These are phyloP conservation scores for Microdochium trichocladiopsis DNA, from an alignment of 2,329 filamentous ascomycete genomes.

Conservation along the genomic window DNA sequence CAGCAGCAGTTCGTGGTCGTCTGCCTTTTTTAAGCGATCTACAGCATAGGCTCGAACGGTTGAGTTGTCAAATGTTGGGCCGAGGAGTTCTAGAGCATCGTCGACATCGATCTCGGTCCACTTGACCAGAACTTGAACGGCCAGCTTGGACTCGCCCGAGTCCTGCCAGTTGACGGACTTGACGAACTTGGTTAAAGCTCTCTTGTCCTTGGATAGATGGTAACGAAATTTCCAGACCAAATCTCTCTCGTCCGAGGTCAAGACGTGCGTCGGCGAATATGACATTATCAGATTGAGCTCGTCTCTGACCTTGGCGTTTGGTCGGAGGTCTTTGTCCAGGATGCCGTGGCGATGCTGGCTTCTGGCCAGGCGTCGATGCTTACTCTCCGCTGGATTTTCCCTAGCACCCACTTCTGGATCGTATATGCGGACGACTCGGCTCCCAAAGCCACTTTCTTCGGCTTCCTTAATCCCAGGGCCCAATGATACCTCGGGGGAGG, in stretches of 20 bases:
- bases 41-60: slow-evolving; percentile 91
- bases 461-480: slow-evolving; percentile 72
- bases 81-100: slow-evolving; percentile 88
- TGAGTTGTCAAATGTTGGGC: slow-evolving; percentile 83
- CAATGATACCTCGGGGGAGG: slow-evolving; percentile 84
- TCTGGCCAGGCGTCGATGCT: slow-evolving; percentile 85
- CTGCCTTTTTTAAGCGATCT: slow-evolving; percentile 81
- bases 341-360: slow-evolving; percentile 88
- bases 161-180: slow-evolving; percentile 97
- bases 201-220: slow-evolving; percentile 86
- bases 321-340: slow-evolving; percentile 89
- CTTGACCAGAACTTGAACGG: slow-evolving; percentile 79
- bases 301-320: slow-evolving; percentile 91
- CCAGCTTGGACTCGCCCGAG: slow-evolving; percentile 76
- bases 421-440: slow-evolving; percentile 75
- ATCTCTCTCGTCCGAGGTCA: slow-evolving; percentile 89
- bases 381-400: slow-evolving; percentile 92
- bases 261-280: slow-evolving; percentile 83
- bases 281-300: slow-evolving; percentile 87
- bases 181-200: slow-evolving; percentile 91
- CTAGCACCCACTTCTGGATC: slow-evolving; percentile 85
- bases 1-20: slow-evolving; percentile 83
- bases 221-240: slow-evolving; percentile 97
- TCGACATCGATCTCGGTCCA: slow-evolving; percentile 98
- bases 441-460: slow-evolving; percentile 37